Conservation (phyloP, 257 asterid species). For the Plantago ovata region DNA sequence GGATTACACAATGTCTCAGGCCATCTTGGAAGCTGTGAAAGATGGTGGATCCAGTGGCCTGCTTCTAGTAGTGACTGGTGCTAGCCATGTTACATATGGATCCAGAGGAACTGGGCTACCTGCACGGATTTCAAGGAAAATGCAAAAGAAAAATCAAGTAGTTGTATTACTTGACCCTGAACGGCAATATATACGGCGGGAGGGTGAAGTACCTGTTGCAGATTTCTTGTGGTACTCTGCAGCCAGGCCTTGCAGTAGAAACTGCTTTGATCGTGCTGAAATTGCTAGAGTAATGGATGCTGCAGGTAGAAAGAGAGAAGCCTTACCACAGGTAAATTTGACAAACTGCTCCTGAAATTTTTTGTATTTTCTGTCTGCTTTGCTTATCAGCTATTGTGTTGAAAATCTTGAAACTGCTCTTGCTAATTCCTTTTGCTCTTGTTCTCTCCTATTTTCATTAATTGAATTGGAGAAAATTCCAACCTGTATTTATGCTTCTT, state of each 20-base stretch:
- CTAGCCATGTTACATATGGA: slow-evolving; percentile 75
- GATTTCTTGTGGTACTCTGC: slow-evolving; percentile 98
- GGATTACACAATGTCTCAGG: slow-evolving; percentile 83
- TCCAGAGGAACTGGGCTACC: slow-evolving; percentile 91
- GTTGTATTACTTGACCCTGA: slow-evolving; percentile 78
- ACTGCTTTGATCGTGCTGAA: slow-evolving; percentile 98
- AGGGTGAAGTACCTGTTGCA: slow-evolving; percentile 92
- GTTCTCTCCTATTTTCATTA: too few species aligned
- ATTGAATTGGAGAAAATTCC: too few species aligned
- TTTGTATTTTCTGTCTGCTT: not conserved
- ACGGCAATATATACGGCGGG: slow-evolving; percentile 77
- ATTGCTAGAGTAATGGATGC: slow-evolving; percentile 98
- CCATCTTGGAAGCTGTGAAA: slow-evolving; percentile 58
- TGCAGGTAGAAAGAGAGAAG: slow-evolving; percentile 90
- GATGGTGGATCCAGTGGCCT: slow-evolving; percentile 65
- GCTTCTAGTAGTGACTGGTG: slow-evolving; percentile 89
- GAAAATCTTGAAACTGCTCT: too few species aligned
- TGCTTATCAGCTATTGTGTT: not conserved
- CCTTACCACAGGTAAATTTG: slow-evolving; percentile 82
- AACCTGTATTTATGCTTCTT: too few species aligned
- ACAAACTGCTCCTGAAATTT: slow-evolving; percentile 7
- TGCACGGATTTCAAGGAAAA: slow-evolving; percentile 72
- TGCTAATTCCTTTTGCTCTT: too few species aligned
- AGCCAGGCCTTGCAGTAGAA: slow-evolving; percentile 88
- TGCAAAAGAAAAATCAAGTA: slow-evolving; percentile 74